Percentiles rank a stretch among this genome's conserved stretches.
phyloP scores from a whole-genome alignment of 78 protist species.

The Cyanophora paradoxa region DNA sequence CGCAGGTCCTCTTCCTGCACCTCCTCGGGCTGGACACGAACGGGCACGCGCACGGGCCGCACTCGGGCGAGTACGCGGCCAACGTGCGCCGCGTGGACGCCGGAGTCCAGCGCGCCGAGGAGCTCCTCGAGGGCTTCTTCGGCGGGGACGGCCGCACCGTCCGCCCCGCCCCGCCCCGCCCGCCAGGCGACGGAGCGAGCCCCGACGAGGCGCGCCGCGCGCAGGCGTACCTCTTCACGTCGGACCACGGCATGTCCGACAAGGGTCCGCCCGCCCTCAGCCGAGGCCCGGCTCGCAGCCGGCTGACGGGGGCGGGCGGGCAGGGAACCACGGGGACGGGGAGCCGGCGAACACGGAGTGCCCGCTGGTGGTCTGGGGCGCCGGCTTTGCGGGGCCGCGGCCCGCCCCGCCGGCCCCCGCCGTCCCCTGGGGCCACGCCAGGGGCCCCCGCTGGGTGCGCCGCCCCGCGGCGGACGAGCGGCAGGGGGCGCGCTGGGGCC shows the following conservation, averaged over 20 bases:
- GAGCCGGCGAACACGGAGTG: constrained; percentile 65
- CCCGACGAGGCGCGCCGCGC: constrained; percentile 41
- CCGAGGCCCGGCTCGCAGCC: too few relatives aligned
- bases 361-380: constrained; percentile 80
- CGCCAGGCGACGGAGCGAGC: too few relatives aligned
- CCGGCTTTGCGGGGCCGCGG: constrained; percentile 63
- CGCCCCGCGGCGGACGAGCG: too few relatives aligned
- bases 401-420: not conserved
- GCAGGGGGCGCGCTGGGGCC: not conserved
- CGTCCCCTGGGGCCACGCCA: too few relatives aligned
- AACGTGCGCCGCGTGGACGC: constrained; percentile 53
- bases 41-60: constrained; percentile 75
- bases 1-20: constrained; percentile 71
- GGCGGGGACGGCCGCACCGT: too few relatives aligned
- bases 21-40: constrained; percentile 74
- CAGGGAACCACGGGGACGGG: constrained; percentile 87
- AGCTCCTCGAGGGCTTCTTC: constrained; percentile 40
- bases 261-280: too few relatives aligned
- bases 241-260: constrained; percentile 84
- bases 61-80: constrained; percentile 44
- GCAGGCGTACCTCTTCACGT: constrained; percentile 68
- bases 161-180: too few relatives aligned
- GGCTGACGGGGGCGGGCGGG: too few relatives aligned
- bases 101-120: constrained; percentile 26
- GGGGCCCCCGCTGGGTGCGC: too few relatives aligned